These are phyloP conservation scores for Phytophthora uliginosa DNA, from an alignment of 352 stramenopile genomes.

Conservation along the genomic window DNA sequence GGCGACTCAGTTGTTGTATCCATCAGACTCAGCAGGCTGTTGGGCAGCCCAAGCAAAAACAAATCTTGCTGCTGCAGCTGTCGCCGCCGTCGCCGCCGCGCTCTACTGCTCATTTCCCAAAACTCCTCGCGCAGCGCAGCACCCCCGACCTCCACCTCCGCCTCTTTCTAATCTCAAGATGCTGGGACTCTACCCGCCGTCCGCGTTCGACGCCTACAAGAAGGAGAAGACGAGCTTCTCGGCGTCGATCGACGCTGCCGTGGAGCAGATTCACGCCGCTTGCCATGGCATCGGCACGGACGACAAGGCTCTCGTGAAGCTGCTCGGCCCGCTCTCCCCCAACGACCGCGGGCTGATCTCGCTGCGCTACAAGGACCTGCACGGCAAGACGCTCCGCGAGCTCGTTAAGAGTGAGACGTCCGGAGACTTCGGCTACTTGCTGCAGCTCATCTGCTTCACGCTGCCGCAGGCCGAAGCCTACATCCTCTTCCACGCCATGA, in stretches of 20 bases:
- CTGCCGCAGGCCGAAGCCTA: conserved; percentile 68
- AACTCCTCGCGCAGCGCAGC: conserved; percentile 27
- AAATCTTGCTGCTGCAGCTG: background rate
- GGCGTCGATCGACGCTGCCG: conserved; percentile 52
- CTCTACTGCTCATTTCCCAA: conserved; percentile 46
- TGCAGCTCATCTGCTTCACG: conserved; percentile 65
- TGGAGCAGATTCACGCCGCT: conserved; percentile 77
- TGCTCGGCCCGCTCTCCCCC: conserved; percentile 54
- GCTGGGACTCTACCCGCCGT: conserved; percentile 70
- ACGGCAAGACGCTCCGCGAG: conserved; percentile 57
- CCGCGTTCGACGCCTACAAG: conserved; percentile 72
- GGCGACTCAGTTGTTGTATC: background rate
- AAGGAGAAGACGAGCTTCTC: conserved; percentile 61
- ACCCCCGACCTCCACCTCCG: conserved; percentile 12
- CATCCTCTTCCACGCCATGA: conserved; percentile 73
- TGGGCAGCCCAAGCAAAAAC: background rate
- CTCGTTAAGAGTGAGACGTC: conserved; percentile 75
- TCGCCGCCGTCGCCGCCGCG: background rate
- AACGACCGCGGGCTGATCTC: conserved; percentile 61
- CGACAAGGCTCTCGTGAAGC: conserved; percentile 65
- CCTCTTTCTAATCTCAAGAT: conserved; percentile 43
- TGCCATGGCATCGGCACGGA: conserved; percentile 73
- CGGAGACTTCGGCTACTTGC: conserved; percentile 66
- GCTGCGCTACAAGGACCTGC: conserved; percentile 68
- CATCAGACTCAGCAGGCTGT: background rate